Evolutionary conservation across 176 grass and related monocot species (phyloP).

Genomic region (Ananas comosus): DNA sequence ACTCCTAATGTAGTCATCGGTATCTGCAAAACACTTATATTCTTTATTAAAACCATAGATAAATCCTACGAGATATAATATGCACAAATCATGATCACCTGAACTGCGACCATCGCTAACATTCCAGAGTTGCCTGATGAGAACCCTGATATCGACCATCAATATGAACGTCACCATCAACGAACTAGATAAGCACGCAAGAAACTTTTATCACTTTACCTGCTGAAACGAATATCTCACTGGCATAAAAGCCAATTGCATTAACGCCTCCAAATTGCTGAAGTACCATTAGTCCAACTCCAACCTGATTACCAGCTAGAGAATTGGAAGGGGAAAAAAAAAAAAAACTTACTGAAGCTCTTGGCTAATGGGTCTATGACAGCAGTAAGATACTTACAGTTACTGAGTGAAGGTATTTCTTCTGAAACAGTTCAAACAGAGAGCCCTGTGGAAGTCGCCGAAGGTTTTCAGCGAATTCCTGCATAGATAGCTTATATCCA

Average conservation of each 20-base stretch:
- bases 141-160: slow-evolving; percentile 46
- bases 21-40: slow-evolving; percentile 37
- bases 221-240: slow-evolving; percentile 87
- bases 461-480: slow-evolving; percentile 76
- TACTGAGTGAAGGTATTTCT: slow-evolving; percentile 51
- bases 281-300: slow-evolving; percentile 74
- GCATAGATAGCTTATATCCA: slow-evolving; percentile 2
- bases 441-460: slow-evolving; percentile 34
- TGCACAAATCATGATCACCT: slow-evolving; percentile 26
- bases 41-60: slow-evolving; percentile 12
- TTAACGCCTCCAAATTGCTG: slow-evolving; percentile 92
- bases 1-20: slow-evolving; percentile 72
- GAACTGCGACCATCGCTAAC: slow-evolving; percentile 62
- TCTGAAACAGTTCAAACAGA: slow-evolving; percentile 66
- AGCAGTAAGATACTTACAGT: slow-evolving; percentile 33
- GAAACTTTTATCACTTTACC: slow-evolving; percentile 35
- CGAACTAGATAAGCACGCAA: neutral
- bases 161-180: neutral
- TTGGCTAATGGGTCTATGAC: neutral
- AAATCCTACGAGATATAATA: neutral
- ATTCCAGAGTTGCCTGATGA: slow-evolving; percentile 67
- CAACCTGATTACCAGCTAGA: slow-evolving; percentile 31
- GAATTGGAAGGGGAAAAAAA: neutral
- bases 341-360: neutral
- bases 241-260: slow-evolving; percentile 80